Conservation (phyloP, 441 rosid species). For the Adansonia madagascariensis region DNA sequence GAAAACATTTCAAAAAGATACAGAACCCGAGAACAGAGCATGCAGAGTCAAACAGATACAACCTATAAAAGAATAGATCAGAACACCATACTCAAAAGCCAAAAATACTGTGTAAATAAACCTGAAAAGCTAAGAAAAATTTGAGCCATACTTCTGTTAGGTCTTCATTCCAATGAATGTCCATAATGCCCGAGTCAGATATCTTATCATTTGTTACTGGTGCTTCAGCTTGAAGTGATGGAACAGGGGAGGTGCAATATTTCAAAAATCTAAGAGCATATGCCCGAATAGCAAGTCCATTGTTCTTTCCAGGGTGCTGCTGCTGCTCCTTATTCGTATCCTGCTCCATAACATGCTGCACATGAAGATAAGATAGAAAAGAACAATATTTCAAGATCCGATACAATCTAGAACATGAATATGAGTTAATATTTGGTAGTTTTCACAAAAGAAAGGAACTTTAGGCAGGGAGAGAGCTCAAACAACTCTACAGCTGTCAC, state of each 20-base stretch:
- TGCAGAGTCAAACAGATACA: slow-evolving; percentile 2
- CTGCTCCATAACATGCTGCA: slow-evolving; percentile 47
- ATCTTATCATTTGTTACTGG: slow-evolving; percentile 63
- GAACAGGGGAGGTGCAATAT: slow-evolving; percentile 50
- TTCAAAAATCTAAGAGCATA: slow-evolving; percentile 88
- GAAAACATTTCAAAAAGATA: background rate
- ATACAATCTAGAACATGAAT: slow-evolving; percentile 12
- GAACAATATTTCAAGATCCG: background rate
- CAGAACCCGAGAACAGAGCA: slow-evolving; percentile 2
- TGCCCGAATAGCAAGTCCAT: slow-evolving; percentile 52
- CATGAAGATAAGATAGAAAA: slow-evolving; percentile 15
- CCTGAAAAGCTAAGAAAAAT: slow-evolving; percentile 17
- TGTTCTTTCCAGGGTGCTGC: slow-evolving; percentile 45
- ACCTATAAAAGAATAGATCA: slow-evolving; percentile 17
- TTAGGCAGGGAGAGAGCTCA: background rate
- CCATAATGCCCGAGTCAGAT: slow-evolving; percentile 58
- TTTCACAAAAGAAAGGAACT: slow-evolving; percentile 17
- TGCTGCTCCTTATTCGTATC: slow-evolving; percentile 46
- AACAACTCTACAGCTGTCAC: background rate
- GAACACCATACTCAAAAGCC: slow-evolving; percentile 19
- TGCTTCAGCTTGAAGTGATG: slow-evolving; percentile 62
- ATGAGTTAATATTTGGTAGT: background rate
- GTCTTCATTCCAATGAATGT: slow-evolving; percentile 69
- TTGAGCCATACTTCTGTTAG: slow-evolving; percentile 73
- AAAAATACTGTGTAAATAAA: slow-evolving; percentile 15